These are phyloP conservation scores for Suillus paluster DNA, from an alignment of 768 basidiomycete species.

Conservation along the genomic window DNA sequence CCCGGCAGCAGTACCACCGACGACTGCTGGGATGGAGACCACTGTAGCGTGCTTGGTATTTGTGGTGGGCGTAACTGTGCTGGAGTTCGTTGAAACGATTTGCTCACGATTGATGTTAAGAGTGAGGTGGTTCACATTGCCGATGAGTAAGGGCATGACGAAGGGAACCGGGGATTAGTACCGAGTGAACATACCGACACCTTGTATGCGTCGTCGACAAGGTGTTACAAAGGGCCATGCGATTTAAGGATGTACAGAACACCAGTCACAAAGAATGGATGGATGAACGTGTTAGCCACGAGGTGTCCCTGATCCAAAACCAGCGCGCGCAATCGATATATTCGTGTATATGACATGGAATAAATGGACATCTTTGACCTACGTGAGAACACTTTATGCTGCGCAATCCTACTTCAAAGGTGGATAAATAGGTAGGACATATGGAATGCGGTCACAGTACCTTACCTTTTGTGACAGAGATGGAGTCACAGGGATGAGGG, in stretches of 20 bases:
- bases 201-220: background rate
- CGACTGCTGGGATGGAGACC: conserved; percentile 54
- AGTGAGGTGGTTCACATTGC: background rate
- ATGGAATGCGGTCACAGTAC: background rate
- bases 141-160: background rate
- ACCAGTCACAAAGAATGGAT: background rate
- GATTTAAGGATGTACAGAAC: background rate
- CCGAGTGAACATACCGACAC: background rate
- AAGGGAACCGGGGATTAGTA: background rate
- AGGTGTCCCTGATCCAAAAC: background rate
- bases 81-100: background rate
- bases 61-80: background rate
- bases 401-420: too few relatives aligned
- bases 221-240: background rate
- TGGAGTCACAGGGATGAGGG: too few relatives aligned
- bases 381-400: background rate
- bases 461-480: too few relatives aligned
- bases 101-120: background rate
- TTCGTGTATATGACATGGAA: background rate
- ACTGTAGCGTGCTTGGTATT: background rate
- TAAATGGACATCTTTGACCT: background rate
- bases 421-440: too few relatives aligned
- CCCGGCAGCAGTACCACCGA: conserved; percentile 53
- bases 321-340: background rate
- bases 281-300: background rate